These are phyloP conservation scores for Alternaria alternata DNA, from an alignment of 2,329 filamentous ascomycete species.

Conservation along the genomic window DNA sequence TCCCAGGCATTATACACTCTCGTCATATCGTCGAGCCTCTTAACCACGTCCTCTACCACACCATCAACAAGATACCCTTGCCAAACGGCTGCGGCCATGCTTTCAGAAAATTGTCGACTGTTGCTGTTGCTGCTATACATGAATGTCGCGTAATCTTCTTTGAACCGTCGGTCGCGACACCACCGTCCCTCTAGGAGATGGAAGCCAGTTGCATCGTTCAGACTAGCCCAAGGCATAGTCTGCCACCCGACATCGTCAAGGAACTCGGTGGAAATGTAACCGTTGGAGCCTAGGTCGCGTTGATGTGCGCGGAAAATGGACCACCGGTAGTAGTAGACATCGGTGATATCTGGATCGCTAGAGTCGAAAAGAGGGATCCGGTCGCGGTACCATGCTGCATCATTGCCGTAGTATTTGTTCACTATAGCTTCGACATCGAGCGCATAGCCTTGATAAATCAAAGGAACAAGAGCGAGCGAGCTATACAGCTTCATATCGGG, in stretches of 20 bases:
- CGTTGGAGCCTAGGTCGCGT: conserved; percentile 53
- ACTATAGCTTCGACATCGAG: conserved; percentile 37
- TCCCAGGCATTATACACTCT: conserved; percentile 50
- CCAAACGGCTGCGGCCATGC: conserved; percentile 54
- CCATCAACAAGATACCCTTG: conserved; percentile 55
- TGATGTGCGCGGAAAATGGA: conserved; percentile 56
- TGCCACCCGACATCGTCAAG: conserved; percentile 57
- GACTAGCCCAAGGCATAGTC: conserved; percentile 52
- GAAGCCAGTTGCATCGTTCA: conserved; percentile 57
- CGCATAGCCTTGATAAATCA: not conserved
- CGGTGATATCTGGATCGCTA: conserved; percentile 49
- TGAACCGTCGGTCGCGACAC: conserved; percentile 55
- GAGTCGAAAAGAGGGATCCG: conserved; percentile 53
- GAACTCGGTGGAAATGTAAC: conserved; percentile 58
- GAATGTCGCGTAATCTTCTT: conserved; percentile 55
- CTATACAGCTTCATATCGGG: not conserved
- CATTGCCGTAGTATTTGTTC: conserved; percentile 51
- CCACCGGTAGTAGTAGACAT: conserved; percentile 59
- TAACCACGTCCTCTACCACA: conserved; percentile 42
- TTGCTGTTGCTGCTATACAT: conserved; percentile 52
- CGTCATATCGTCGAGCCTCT: conserved; percentile 49
- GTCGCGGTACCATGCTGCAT: conserved; percentile 52
- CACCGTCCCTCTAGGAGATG: conserved; percentile 57
- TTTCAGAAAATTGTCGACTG: conserved; percentile 56
- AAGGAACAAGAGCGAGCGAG: not conserved